These are phyloP conservation scores for Cladosporium sp. DNA, from an alignment of 2,329 filamentous ascomycete genomes.

Conservation along the genomic window DNA sequence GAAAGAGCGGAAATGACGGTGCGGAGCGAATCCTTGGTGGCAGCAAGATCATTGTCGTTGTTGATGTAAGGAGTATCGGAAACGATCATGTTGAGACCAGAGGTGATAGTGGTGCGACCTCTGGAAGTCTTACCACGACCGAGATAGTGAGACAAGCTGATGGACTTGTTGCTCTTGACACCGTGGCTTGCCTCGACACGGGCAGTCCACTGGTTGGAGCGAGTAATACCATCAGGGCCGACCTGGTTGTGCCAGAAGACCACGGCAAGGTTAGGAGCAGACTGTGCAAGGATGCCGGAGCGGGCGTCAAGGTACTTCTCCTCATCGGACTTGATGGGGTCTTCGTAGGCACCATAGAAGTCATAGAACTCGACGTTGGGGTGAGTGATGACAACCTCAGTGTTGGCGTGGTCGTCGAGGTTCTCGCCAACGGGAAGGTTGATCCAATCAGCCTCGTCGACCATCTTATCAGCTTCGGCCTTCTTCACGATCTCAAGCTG, in stretches of 20 bases:
- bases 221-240: conserved; percentile 54
- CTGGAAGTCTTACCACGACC: conserved; percentile 60
- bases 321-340: conserved; percentile 38
- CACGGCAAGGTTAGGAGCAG: conserved; percentile 62
- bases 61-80: conserved; percentile 57
- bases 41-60: conserved; percentile 54
- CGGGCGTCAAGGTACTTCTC: conserved; percentile 42
- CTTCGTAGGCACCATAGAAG: conserved; percentile 58
- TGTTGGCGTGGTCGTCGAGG: conserved; percentile 54
- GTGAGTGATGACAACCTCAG: conserved; percentile 50
- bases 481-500: conserved; percentile 44
- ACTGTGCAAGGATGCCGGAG: conserved; percentile 59
- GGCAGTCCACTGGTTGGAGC: conserved; percentile 63
- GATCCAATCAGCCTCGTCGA: conserved; percentile 45
- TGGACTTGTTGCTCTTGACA: conserved; percentile 33
- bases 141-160: conserved; percentile 54
- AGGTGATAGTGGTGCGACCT: conserved; percentile 58
- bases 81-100: conserved; percentile 55
- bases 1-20: conserved; percentile 54
- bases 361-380: conserved; percentile 57
- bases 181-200: conserved; percentile 57
- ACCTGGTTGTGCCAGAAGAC: conserved; percentile 59
- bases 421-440: conserved; percentile 50
- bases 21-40: conserved; percentile 62
- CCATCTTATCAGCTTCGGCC: conserved; percentile 43